A percentile compares a stretch with the other conserved stretches of the same genome.
phyloP scores from a whole-genome alignment of 352 stramenopile species.

The Globisporangium sylvaticum region DNA sequence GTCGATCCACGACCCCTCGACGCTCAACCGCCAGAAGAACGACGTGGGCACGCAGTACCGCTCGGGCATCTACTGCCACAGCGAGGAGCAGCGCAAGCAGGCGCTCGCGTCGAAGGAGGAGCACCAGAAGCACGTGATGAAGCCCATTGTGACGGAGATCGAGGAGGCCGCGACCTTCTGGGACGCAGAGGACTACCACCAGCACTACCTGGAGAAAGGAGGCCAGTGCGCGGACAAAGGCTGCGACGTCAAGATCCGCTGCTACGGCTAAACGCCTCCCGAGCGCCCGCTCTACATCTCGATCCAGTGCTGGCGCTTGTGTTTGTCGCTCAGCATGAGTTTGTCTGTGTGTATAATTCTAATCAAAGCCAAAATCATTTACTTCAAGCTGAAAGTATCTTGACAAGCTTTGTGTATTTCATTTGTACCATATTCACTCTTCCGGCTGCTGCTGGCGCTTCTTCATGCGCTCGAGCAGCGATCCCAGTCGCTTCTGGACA shows the following conservation, averaged over 20 bases:
- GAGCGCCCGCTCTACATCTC: too few relatives aligned
- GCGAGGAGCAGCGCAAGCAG: conserved; percentile 82
- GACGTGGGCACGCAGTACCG: conserved; percentile 94
- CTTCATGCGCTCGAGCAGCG: conserved; percentile 35
- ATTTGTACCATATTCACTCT: background rate
- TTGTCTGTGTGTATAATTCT: too few relatives aligned
- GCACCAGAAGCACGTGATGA: conserved; percentile 55
- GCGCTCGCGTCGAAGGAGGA: conserved; percentile 58
- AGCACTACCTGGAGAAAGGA: conserved; percentile 96
- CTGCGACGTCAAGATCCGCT: conserved; percentile 87
- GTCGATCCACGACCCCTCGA: conserved; percentile 92
- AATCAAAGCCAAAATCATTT: background rate
- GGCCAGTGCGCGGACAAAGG: conserved; percentile 92
- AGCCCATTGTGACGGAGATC: conserved; percentile 91
- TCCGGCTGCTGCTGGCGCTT: conserved; percentile 22
- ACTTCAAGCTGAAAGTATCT: background rate
- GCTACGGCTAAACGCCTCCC: conserved; percentile 28
- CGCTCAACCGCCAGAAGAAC: conserved; percentile 84
- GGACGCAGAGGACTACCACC: conserved; percentile 93
- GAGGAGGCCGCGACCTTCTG: conserved; percentile 84
- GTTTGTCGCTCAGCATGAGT: background rate
- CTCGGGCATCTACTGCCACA: conserved; percentile 94
- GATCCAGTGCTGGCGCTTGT: too few relatives aligned
- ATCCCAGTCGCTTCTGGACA: conserved; percentile 32
- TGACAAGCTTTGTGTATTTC: background rate